Base-by-base conservation (phyloP, 805 yeast genomes). In the Candida jianshihensis region DNA sequence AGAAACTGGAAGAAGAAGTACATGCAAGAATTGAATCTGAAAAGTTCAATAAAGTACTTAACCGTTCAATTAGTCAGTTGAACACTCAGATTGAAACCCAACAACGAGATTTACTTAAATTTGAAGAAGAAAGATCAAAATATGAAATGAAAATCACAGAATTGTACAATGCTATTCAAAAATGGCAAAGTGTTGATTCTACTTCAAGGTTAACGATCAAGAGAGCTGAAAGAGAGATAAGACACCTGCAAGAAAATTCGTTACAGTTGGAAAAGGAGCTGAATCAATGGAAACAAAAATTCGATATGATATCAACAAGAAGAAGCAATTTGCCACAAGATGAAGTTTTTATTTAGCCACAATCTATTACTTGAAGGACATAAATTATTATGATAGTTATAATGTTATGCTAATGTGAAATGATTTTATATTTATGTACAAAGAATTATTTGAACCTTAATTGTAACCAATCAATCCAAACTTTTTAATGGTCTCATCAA, bases 91-190 rank as follows among this genome's bases (percentile, higher is more conserved):
- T 68, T 36, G 74, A 68, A 20, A 72, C 66, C 42, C 81, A 80
- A 44, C 50, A 63, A 4, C 64, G 63, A 31, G 68, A 75, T 18
- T 64, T 74, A 26, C 65, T 68, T 35, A 60, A 68, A 36, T 76
- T 77, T 39, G 73, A 73, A 41, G 78, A 71, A 34, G 88, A 81
- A 44, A 76, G 75, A 48, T 63, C 70, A 41, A 68, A 69, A 36
- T 68, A 71, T 41, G 80, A 75, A 42, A 64, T 67, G 31, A 72
- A 73, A 39, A 64, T 78, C 22, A 42, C 55, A 12, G 70, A 60
- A 53, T 63, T 67, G 60, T 70, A 58, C 46, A 66, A 56, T 31
- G 66, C 60, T n/a, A 49, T 73, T n/a, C 59, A 52, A 16, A 51
- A 57, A 19, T 51, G 74, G 46, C 73, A 66, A 38, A 57, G 59